Evolutionary conservation across 331 rosid genomes (phyloP).

Genomic region (Malus hybrid): DNA sequence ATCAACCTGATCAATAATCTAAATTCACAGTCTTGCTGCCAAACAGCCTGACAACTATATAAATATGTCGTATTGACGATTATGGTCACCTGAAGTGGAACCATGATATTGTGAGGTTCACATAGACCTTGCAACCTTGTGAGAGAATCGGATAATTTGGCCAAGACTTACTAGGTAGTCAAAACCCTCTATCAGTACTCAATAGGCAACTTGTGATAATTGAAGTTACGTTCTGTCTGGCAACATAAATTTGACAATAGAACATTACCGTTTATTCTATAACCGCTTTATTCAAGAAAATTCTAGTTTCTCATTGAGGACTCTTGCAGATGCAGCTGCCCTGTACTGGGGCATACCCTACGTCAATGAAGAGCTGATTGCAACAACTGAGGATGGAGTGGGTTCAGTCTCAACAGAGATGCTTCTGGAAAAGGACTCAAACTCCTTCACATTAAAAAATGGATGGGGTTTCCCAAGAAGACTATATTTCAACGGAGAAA

Average conservation of each 20-base stretch:
- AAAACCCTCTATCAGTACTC: no score
- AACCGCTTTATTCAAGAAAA: not conserved
- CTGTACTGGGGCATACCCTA: constrained; percentile 69
- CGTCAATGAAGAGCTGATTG: constrained; percentile 45
- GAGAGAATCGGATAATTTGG: no score
- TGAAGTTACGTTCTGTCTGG: no score
- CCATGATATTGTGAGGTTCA: no score
- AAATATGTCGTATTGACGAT: no score
- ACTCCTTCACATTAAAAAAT: constrained; percentile 52
- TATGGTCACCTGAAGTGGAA: no score
- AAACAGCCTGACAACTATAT: no score
- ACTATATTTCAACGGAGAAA: constrained; percentile 70
- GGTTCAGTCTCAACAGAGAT: constrained; percentile 56
- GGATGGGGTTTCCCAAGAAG: constrained; percentile 78
- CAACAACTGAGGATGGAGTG: constrained; percentile 22
- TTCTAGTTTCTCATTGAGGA: not conserved
- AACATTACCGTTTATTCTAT: not conserved
- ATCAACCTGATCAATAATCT: no score
- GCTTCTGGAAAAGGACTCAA: constrained; percentile 42
- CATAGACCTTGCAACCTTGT: no score
- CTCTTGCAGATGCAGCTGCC: constrained; percentile 57
- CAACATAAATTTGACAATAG: not conserved
- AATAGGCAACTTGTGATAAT: no score
- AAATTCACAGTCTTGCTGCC: no score
- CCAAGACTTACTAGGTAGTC: no score